Percentiles rank a stretch among this genome's conserved stretches.
phyloP scores from a whole-genome alignment of 2,329 filamentous ascomycete genomes.

The Nakataea oryzae region DNA sequence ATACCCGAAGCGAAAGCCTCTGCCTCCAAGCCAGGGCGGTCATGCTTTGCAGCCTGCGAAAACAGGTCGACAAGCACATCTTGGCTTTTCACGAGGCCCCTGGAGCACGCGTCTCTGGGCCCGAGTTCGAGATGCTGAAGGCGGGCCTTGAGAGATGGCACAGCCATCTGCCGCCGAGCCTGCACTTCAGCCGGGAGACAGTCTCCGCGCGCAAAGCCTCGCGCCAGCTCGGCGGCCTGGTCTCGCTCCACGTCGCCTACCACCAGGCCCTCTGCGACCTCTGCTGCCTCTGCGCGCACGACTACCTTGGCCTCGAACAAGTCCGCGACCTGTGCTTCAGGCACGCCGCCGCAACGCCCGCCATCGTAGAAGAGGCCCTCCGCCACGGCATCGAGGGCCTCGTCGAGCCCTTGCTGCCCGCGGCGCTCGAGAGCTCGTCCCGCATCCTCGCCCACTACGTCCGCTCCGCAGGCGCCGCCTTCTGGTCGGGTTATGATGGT shows the following conservation, averaged over 20 bases:
- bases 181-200: conserved; percentile 6
- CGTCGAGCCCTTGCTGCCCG: conserved; percentile 8
- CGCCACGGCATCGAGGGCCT: conserved; percentile 6
- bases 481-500: no score
- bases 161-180: conserved; percentile 5
- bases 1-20: no score
- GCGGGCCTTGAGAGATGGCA: conserved; percentile 6
- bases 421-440: conserved; percentile 8
- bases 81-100: no score
- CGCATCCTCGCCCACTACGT: conserved; percentile 7
- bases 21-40: no score
- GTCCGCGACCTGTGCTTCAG: conserved; percentile 14
- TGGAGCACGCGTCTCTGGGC: no score
- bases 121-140: neutral
- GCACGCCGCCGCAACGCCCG: conserved; percentile 13
- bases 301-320: conserved; percentile 10
- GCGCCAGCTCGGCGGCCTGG: conserved; percentile 8
- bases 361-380: conserved; percentile 12
- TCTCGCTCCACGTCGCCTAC: conserved; percentile 9
- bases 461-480: no score
- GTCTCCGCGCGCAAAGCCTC: conserved; percentile 8
- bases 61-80: no score
- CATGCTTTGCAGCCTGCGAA: no score
- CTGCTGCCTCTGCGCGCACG: conserved; percentile 4
- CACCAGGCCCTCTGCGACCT: conserved; percentile 10